Evolutionary conservation across 768 basidiomycete genomes (phyloP), one percentile per base, ranked within the genome.

Genomic region (Russula vinacea): DNA sequence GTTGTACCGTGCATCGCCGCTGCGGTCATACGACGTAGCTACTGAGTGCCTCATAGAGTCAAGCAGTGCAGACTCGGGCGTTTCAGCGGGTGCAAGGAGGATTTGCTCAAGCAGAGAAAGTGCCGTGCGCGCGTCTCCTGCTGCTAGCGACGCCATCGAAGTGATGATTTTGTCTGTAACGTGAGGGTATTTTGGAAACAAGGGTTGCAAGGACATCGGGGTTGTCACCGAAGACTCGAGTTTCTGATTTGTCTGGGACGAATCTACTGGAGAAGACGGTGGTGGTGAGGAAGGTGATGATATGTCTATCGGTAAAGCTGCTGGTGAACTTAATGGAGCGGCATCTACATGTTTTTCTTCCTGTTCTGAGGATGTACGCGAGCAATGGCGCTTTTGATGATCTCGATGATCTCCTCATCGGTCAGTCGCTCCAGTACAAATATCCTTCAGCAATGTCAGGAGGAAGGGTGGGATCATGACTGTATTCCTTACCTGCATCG

Each of bases 91-190:
- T 4, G 82, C 76, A 32, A 78, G 75, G 37, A 92, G 70, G 17
- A 83, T 82, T 32, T 93, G 77, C 67, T 93, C 92, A n/a, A 93
- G 78, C 0, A 92, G 79, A 47, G 88, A 90, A n/a, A 92, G 78
- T 0, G 90, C 92, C 57, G 86, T 86, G 24, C 90, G 83, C 19
- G 89, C 89, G 72, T 92, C 90, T 14, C 90, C 90, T 1, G 76
- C 73, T 5, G 86, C 80, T 39, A 89, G 73, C 13, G 84, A 80
- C 42, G 80, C 72, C 59, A 89, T 80, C 3, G 80, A 80, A 7
- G 76, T 65, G 50, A 85, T 68, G 22, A 86, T 69, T 59, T 78
- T 77, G 7, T 75, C 68, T 16, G 84, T 82, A 54, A 87, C 68
- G 49, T 79, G 80, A 10, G 78, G 77, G 58, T 67, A 74, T 5